Evolutionary conservation across 805 yeast genomes (phyloP).

Genomic region (Candida ortonii): DNA sequence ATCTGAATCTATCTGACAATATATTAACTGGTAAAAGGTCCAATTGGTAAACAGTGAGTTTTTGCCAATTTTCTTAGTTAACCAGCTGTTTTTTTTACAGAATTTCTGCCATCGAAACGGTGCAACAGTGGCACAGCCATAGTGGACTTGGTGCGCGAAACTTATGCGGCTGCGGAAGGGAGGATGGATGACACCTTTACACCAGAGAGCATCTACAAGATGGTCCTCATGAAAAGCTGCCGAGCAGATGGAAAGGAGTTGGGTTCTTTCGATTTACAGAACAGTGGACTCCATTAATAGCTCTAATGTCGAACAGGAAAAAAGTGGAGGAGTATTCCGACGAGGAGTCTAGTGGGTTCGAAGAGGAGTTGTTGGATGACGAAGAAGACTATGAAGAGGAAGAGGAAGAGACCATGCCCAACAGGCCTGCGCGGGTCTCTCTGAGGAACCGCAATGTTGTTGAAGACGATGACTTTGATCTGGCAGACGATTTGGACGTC

Average conservation of each 20-base stretch:
- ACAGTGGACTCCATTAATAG: no score
- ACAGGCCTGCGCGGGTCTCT: neutral
- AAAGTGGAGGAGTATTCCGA: constrained; percentile 8
- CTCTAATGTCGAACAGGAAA: neutral
- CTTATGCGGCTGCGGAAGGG: no score
- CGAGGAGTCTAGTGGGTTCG: constrained; percentile 12
- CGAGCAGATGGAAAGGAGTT: no score
- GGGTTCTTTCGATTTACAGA: no score
- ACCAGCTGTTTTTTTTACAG: neutral
- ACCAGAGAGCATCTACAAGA: no score
- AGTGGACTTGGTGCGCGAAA: no score
- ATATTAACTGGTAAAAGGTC: constrained; percentile 14
- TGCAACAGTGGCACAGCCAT: no score
- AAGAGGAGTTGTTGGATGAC: constrained; percentile 15
- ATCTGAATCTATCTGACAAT: constrained; percentile 17
- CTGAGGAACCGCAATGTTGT: neutral
- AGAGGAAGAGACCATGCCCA: constrained; percentile 12
- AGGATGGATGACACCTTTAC: no score
- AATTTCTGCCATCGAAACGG: no score
- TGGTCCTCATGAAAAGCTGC: no score
- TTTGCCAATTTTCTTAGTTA: no score
- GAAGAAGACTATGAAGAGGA: constrained; percentile 16
- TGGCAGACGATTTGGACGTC: constrained; percentile 20
- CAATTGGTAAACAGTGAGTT: no score
- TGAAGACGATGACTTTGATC: constrained; percentile 16